A percentile compares a stretch with the other conserved stretches of the same genome.
These are phyloP conservation scores for Naematelia aurantialba DNA, from an alignment of 768 basidiomycete genomes.

Conservation along the genomic window DNA sequence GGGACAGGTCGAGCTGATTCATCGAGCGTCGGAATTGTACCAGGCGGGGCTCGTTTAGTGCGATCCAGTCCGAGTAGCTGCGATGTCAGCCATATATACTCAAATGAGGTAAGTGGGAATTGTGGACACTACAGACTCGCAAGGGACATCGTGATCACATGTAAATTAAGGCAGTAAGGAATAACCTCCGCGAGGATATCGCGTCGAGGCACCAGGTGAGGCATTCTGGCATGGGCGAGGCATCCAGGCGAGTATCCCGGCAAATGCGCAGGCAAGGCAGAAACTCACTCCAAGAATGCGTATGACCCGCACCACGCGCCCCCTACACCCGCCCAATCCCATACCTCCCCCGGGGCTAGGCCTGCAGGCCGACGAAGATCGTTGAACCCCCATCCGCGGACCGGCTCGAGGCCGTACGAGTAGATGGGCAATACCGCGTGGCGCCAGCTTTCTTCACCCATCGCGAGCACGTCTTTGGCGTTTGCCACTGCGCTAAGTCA, in stretches of 20 bases:
- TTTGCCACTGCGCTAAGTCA: slow-evolving; percentile 33
- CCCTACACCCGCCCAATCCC: slow-evolving; percentile 47
- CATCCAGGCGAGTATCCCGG: too few species aligned
- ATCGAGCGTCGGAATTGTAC: slow-evolving; percentile 12
- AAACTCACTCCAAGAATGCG: slow-evolving; percentile 46
- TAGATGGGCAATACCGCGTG: slow-evolving; percentile 26
- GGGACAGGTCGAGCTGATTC: slow-evolving; percentile 24
- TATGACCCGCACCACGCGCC: slow-evolving; percentile 47
- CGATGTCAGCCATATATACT: not conserved
- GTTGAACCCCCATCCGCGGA: slow-evolving; percentile 32
- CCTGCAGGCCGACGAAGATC: slow-evolving; percentile 25
- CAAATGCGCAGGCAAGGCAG: too few species aligned
- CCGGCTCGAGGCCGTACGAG: slow-evolving; percentile 33
- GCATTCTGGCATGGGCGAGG: too few species aligned
- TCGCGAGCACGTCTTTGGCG: slow-evolving; percentile 28
- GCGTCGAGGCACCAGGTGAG: too few species aligned
- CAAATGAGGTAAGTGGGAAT: not conserved
- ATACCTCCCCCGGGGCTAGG: slow-evolving; percentile 23
- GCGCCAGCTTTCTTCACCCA: slow-evolving; percentile 34
- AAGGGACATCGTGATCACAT: too few species aligned
- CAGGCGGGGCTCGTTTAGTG: slow-evolving; percentile 31
- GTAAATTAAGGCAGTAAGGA: not conserved
- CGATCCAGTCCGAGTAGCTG: slow-evolving; percentile 41
- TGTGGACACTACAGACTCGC: too few species aligned
- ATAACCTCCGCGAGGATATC: too few species aligned